phyloP scores from a whole-genome alignment of 768 basidiomycete genomes.

The Galerina sulciceps region DNA sequence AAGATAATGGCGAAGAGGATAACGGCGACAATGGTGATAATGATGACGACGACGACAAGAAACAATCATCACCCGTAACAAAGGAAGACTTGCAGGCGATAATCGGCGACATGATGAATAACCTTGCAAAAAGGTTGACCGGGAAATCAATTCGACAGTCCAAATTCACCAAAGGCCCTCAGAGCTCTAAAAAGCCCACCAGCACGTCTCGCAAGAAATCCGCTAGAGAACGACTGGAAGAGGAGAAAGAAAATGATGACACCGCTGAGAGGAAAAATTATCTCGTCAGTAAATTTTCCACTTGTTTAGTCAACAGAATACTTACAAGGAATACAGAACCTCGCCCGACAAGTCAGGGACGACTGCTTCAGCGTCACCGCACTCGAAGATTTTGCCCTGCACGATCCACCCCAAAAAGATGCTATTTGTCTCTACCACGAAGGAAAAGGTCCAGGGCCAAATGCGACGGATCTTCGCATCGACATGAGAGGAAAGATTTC shows the following conservation, averaged over 20 bases:
- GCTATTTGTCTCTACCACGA: background rate
- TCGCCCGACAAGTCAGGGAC: no score
- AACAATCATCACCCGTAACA: background rate
- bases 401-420: background rate
- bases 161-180: no score
- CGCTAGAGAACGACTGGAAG: no score
- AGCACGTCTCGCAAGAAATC: no score
- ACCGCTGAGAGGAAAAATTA: no score
- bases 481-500: slow-evolving; percentile 13
- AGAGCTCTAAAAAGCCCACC: no score
- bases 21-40: background rate
- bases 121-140: background rate
- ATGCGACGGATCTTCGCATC: slow-evolving; percentile 7
- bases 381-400: background rate
- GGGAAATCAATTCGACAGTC: no score
- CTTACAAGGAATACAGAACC: no score
- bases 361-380: background rate
- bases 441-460: slow-evolving; percentile 12
- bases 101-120: background rate
- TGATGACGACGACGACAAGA: background rate
- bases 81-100: background rate
- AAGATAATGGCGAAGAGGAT: no score
- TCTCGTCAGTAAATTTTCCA: no score
- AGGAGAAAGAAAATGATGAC: no score
- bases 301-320: no score